Evolutionary conservation across 805 yeast species (phyloP), one percentile per base, ranked within the genome.

Genomic region (Saccharomycopsis sp.): DNA sequence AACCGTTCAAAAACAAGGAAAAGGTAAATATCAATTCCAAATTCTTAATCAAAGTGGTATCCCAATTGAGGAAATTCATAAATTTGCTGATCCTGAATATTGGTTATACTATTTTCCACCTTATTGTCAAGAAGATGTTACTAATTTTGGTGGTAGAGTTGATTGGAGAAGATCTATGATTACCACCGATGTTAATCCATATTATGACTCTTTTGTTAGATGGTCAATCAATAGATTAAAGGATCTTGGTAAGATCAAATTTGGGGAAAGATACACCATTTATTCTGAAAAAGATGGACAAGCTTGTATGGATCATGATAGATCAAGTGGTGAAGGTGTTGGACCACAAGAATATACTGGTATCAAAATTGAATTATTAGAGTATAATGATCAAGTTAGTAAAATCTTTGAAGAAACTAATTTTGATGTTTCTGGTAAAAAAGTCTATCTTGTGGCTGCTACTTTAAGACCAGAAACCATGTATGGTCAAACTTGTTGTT

Each of bases 261-360:
- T 92, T 53, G 98, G 98, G 62, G 94, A 89, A 69, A 80, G 98
- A 67, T 85, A 87, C 70, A 92, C 98, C 51, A 85, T 92, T 55
- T 92, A 85, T 66, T 88, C 97, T 31, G 95, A 87, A 59, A 89
- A 84, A 66, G 98, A 92, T 64, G 96, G 96, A 50, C 98, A 92
- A 70, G 94, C 98, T 30, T 92, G 98, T 71, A 88, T 92, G 89
- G 98, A 92, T 63, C 98, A 92, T 63, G 98, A 92, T 64, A 80
- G 98, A 71, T 82, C 74, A 62, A 75, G 89, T 37, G 98, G 98
- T 59, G 98, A 92, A 67, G 97, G 94, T 62, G 92, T 92, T 33
- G 73, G 79, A 51, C 96, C 98, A 31, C 97, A 92, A 66, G 98
- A 92, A 63, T 92, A 92, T 63, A 77, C 85, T 26, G 96, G 88